These are phyloP conservation scores for Aspergillus asperescens DNA, from an alignment of 495 filamentous ascomycete genomes.

Conservation along the genomic window DNA sequence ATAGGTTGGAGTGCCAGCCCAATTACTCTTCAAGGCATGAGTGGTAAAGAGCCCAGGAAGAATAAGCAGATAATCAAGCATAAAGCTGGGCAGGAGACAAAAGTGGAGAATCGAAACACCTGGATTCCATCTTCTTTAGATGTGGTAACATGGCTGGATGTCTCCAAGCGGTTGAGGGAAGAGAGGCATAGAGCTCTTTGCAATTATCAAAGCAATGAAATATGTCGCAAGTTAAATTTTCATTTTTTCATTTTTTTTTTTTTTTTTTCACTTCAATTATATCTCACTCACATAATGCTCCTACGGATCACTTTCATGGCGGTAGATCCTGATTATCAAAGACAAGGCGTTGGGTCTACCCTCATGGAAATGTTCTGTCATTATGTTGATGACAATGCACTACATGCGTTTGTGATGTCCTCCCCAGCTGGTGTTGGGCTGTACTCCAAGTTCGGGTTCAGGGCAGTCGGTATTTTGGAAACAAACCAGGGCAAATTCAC, in stretches of 20 bases:
- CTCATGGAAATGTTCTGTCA: not conserved
- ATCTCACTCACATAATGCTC: not conserved
- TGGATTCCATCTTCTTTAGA: not conserved
- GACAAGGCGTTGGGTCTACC: not conserved
- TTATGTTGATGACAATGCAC: not conserved
- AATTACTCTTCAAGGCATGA: not conserved
- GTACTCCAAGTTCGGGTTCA: conserved; percentile 1
- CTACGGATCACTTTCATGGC: not conserved
- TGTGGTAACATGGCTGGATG: not conserved
- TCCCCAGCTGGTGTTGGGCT: not conserved
- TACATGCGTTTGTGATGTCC: not conserved
- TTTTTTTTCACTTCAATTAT: too few relatives aligned
- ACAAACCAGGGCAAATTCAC: not conserved
- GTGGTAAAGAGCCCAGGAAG: not conserved
- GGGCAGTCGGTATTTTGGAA: not conserved
- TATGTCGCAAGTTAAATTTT: not conserved
- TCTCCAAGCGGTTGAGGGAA: not conserved
- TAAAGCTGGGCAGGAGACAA: not conserved
- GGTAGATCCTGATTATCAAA: not conserved
- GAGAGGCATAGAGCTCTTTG: not conserved
- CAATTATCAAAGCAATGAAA: not conserved
- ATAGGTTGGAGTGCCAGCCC: not conserved
- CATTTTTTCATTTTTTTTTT: too few relatives aligned
- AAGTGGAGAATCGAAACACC: not conserved
- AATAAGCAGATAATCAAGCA: not conserved